Evolutionary conservation across 805 yeast species (phyloP), one percentile per base, ranked within the genome.

Genomic region (Suhomyces prunicola): DNA sequence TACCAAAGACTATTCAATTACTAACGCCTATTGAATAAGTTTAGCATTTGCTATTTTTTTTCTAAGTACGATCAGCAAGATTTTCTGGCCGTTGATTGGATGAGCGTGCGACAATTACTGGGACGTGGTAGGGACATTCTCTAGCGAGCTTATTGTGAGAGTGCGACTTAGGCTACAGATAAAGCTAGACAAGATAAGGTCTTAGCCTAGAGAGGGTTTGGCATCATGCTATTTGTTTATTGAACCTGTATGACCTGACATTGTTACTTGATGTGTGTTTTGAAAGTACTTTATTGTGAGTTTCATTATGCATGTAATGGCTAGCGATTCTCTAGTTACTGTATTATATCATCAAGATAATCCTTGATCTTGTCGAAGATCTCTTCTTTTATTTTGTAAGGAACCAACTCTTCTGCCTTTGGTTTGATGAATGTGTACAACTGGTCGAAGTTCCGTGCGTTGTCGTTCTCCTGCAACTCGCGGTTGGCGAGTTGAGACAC

Each of bases 401-500:
- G 90, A 1, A 90, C 90, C 79, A 84, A 72, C 67, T 84, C 77
- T 53, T 86, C 70, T 0, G 96, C 96, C 60, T 78, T 74, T 6
- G 88, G 86, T 60, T 84, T 87, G 10, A 90, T 65, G 29, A 73
- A 70, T 10, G 77, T 62, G 44, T 81, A 72, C 12, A 89, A 65
- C 39, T 75, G 75, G 3, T 80, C 81, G 56, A 85, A 85, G 57
- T 76, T 84, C 10, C 81, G 75, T 26, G 50, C 45, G 19, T 56
- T 60, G 39, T 73, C 76, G 23, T 73, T 73, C 27, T 71, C 66
- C n/a, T 77, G 72, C 63, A 79, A 79, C 66, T 70, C 80, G 54
- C 56, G 63, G 47, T 68, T 67, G 3, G 96, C 87, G 42, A 87
- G 59, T 40, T 78, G 79, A 46, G 82, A 77, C 26, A 92, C 84